Conservation (phyloP, 2,329 filamentous ascomycete genomes). For the Trichoderma arundinaceum region DNA sequence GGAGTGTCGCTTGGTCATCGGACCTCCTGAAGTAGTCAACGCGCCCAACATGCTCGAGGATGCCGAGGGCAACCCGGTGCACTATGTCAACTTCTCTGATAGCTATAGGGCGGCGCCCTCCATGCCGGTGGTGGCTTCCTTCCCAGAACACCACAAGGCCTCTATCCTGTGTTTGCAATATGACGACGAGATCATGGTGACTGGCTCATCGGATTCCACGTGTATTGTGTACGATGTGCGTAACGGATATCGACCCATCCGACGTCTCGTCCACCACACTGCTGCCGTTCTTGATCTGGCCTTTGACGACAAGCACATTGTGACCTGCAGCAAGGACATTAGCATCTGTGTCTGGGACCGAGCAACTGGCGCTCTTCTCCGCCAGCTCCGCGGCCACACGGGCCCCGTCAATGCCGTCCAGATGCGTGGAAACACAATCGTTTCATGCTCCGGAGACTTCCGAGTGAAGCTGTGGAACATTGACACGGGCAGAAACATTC, state of each 20-base stretch:
- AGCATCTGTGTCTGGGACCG: constrained; percentile 96
- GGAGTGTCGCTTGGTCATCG: constrained; percentile 84
- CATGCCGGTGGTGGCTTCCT: constrained; percentile 61
- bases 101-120: constrained; percentile 54
- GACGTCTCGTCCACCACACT: constrained; percentile 76
- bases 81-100: constrained; percentile 62
- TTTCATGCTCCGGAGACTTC: constrained; percentile 93
- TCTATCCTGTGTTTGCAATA: constrained; percentile 96
- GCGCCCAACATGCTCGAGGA: constrained; percentile 58
- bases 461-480: constrained; percentile 96
- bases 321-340: constrained; percentile 95
- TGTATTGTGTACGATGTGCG: constrained; percentile 91
- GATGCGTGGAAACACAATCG: constrained; percentile 88
- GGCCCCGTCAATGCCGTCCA: constrained; percentile 97
- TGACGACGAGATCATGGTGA: constrained; percentile 90
- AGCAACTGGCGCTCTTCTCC: constrained; percentile 73
- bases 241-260: constrained; percentile 77
- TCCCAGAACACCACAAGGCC: constrained; percentile 77
- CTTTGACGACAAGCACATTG: constrained; percentile 89
- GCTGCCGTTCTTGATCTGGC: constrained; percentile 93
- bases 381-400: constrained; percentile 81
- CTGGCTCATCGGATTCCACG: constrained; percentile 88
- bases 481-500: constrained; percentile 83
- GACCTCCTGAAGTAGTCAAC: constrained; percentile 70
- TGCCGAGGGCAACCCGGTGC: constrained; percentile 56